phyloP scores from a whole-genome alignment of 768 basidiomycete species.

The Fibroporia radiculosa region DNA sequence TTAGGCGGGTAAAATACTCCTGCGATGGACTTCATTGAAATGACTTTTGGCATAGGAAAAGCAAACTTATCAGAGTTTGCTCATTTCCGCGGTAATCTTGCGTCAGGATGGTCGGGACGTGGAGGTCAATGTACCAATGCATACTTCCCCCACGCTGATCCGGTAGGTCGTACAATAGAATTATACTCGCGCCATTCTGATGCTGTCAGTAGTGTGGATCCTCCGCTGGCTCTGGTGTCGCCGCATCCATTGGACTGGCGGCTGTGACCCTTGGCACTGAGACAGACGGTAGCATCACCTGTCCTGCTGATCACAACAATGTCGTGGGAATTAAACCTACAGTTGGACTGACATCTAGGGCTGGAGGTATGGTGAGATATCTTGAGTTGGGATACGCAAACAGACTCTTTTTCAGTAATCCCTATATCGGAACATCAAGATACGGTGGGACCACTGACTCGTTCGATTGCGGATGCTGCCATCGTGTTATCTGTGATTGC shows the following conservation, averaged over 20 bases:
- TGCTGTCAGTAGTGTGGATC: conserved; percentile 31
- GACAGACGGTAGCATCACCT: conserved; percentile 42
- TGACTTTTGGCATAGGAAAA: conserved; percentile 20
- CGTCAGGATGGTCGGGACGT: conserved; percentile 38
- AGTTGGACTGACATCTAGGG: conserved; percentile 27
- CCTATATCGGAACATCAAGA: conserved; percentile 35
- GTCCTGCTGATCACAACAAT: conserved; percentile 34
- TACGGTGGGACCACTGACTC: conserved; percentile 29
- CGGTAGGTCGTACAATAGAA: conserved; percentile 28
- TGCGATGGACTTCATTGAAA: neutral
- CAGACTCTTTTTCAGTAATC: conserved; percentile 25
- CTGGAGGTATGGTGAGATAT: conserved; percentile 23
- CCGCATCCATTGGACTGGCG: conserved; percentile 34
- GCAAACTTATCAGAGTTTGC: conserved; percentile 40
- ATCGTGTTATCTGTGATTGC: conserved; percentile 32
- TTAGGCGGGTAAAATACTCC: conserved; percentile 19
- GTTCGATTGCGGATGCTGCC: conserved; percentile 28
- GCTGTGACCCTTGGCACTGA: conserved; percentile 38
- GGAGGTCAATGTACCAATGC: conserved; percentile 37
- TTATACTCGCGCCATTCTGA: conserved; percentile 48
- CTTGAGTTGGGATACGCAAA: conserved; percentile 14
- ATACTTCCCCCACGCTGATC: conserved; percentile 35
- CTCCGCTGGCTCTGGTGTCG: conserved; percentile 35
- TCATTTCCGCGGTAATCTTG: conserved; percentile 29
- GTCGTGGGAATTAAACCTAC: conserved; percentile 33